These are phyloP conservation scores for Linanthus parryae DNA, from an alignment of 148 eudicot genomes.

Conservation along the genomic window DNA sequence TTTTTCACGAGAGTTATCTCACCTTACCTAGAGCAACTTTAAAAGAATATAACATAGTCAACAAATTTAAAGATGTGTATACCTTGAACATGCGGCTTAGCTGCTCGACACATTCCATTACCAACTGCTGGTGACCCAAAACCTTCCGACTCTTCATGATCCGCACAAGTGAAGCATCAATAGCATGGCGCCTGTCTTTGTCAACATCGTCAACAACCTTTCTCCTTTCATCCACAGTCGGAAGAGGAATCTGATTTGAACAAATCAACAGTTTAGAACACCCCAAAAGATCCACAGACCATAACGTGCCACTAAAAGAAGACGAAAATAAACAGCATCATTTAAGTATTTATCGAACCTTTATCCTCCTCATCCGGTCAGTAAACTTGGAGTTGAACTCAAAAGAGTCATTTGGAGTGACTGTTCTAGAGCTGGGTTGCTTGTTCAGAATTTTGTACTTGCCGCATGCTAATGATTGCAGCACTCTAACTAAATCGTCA, in stretches of 20 bases:
- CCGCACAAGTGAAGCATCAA: conserved; percentile 42
- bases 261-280: background rate
- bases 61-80: too few relatives aligned
- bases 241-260: conserved; percentile 29
- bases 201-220: conserved; percentile 43
- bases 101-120: conserved; percentile 39
- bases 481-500: conserved; percentile 29
- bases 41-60: too few relatives aligned
- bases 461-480: conserved; percentile 33
- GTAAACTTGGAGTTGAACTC: conserved; percentile 43
- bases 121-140: conserved; percentile 37
- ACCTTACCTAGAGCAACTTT: too few relatives aligned
- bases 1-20: too few relatives aligned
- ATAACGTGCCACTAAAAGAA: background rate
- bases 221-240: conserved; percentile 45
- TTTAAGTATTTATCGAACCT: conserved; percentile 24
- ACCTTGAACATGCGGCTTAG: conserved; percentile 42
- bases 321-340: background rate
- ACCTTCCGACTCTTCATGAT: conserved; percentile 44
- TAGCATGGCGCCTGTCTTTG: conserved; percentile 37
- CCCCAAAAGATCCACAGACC: background rate
- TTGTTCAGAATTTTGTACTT: conserved; percentile 43
- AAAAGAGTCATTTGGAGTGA: conserved; percentile 27
- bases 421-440: conserved; percentile 47
- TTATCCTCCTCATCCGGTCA: conserved; percentile 39